A percentile compares a stretch with the other conserved stretches of the same genome.
Conservation (phyloP, 2,329 filamentous ascomycete genomes). For the Talaromyces sp. region DNA sequence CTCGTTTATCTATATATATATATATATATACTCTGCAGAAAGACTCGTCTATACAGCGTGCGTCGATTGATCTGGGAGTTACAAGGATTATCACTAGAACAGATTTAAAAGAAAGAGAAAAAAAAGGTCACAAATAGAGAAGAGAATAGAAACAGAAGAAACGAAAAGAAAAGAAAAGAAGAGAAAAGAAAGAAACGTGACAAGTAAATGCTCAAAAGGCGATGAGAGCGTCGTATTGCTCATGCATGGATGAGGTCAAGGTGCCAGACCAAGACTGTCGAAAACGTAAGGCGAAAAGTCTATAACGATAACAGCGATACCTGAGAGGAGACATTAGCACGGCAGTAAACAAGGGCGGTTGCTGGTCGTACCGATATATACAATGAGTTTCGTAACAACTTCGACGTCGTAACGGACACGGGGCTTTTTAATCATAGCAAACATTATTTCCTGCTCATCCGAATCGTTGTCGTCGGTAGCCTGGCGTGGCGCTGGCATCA, state of each 20-base stretch:
- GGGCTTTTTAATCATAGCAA: conserved; percentile 76
- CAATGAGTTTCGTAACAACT: conserved; percentile 91
- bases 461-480: conserved; percentile 35
- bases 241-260: conserved; percentile 13
- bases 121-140: not conserved
- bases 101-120: not conserved
- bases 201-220: not conserved
- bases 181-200: not conserved
- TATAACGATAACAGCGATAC: conserved; percentile 77
- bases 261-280: conserved; percentile 53
- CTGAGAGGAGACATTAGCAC: conserved; percentile 26
- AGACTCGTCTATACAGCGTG: not conserved
- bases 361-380: conserved; percentile 71
- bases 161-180: not conserved
- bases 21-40: no score
- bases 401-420: conserved; percentile 97
- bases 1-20: no score
- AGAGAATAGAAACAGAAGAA: not conserved
- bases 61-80: not conserved
- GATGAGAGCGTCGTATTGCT: not conserved
- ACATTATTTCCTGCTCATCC: conserved; percentile 77
- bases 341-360: not conserved
- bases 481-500: conserved; percentile 21
- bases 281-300: conserved; percentile 72
- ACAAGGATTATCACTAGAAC: not conserved